Percentiles rank a stretch among this genome's conserved stretches.
Conservation (phyloP, 129 eudicot species). For the Smallanthus sonchifolius region DNA sequence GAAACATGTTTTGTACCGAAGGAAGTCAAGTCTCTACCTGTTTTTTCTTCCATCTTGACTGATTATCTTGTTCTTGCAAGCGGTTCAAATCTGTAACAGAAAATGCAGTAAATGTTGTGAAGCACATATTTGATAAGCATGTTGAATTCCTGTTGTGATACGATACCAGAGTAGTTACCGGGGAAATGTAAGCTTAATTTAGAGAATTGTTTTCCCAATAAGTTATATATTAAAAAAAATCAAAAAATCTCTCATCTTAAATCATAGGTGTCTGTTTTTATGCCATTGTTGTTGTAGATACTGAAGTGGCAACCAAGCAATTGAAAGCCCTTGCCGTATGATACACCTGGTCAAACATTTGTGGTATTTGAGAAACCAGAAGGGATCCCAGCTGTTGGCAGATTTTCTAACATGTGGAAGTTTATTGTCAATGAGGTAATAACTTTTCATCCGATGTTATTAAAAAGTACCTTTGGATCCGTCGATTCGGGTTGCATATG, state of each 20-base stretch:
- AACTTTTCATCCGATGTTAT: no score
- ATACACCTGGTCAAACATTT: no score
- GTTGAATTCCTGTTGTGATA: slow-evolving; percentile 86
- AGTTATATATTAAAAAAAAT: neutral
- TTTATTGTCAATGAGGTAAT: no score
- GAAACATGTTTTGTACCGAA: slow-evolving; percentile 64
- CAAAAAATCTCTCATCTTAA: neutral
- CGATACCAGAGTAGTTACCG: slow-evolving; percentile 74
- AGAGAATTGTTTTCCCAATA: neutral
- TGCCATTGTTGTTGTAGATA: no score
- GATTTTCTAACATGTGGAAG: no score
- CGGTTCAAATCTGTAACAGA: slow-evolving; percentile 42
- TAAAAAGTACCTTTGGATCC: no score
- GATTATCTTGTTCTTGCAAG: neutral
- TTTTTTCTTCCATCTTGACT: slow-evolving; percentile 9
- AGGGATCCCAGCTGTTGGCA: no score
- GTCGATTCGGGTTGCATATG: no score
- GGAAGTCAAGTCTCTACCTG: slow-evolving; percentile 54
- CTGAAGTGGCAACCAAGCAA: no score
- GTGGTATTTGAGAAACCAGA: no score
- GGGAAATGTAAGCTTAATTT: slow-evolving; percentile 60
- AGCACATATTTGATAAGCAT: slow-evolving; percentile 78
- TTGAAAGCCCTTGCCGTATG: no score
- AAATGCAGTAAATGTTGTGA: slow-evolving; percentile 85
- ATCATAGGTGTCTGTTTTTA: no score